Base-by-base conservation (phyloP, 306 rosid genomes). In the Lagenaria siceraria region DNA sequence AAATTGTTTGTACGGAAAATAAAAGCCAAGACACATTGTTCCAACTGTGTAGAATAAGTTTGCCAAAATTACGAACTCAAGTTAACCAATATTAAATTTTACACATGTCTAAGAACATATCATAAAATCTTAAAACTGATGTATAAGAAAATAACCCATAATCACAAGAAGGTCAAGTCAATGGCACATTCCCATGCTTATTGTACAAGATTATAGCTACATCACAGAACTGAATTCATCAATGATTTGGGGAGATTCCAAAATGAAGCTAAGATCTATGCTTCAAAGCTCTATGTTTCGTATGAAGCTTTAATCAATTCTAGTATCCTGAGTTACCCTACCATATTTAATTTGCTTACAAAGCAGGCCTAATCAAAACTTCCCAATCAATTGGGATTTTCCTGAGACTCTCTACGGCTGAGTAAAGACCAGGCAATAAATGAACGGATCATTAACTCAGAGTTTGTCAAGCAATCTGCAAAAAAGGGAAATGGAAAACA, bases 391-490 rank as follows among this genome's bases (percentile, higher is more conserved):
- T 63, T 63, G 73, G 71, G 74, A 40, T 66, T 36, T 17, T 21
- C 25, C 33, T 3, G 46, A 51, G 61, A 49, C 24, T 12, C 38
- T 49, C 5, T 8, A 17, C 2, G 29, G 59, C 77, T 49, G 77
- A 72, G 60, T 72, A 49, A 29, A 22, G 42, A 72, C 36, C 61
- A 22, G 46, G 61, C 61, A 29, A 73, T 49, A 73, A 73, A 73
- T 73, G 77, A 73, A 46, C 29, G 60, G 62, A 29, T 73, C 61
- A 51, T 51, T 18, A 29, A 51, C 43, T 51, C 61, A 19, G 56
- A 73, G 61, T 73, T 73, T 73, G 60, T 73, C 77, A 73, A 49
- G 77, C 77, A 51, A 73, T 73, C 77, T 73, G 77, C 77, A 73
- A 51, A 48, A 46, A 29, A 29, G 14, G 24, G 76, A 46, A 49